A percentile compares a stretch with the other conserved stretches of the same genome.
Evolutionary conservation across 2,329 filamentous ascomycete genomes (phyloP).

Genomic region (Rhinocladiella mackenziei): DNA sequence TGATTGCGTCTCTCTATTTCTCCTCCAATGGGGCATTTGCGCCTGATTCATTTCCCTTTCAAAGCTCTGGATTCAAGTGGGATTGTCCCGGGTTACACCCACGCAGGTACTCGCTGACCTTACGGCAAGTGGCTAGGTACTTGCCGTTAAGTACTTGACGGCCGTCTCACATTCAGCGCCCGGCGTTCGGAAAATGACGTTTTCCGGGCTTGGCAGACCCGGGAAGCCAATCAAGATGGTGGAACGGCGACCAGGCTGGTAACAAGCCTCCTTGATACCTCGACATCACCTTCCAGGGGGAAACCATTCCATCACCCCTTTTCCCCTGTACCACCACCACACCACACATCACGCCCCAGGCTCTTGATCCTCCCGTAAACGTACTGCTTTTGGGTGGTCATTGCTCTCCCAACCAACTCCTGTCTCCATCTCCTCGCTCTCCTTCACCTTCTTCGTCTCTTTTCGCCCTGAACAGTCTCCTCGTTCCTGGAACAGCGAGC

Average conservation of each 20-base stretch:
- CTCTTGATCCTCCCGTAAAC: no score
- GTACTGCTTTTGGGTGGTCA: not conserved
- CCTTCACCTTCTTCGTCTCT: not conserved
- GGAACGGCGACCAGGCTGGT: not conserved
- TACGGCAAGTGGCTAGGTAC: not conserved
- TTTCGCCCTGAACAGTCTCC: not conserved
- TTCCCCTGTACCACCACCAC: not conserved
- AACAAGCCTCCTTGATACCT: not conserved
- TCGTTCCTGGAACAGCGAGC: no score
- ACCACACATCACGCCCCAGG: not conserved
- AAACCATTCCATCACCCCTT: not conserved
- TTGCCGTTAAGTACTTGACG: not conserved
- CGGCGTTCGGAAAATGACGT: conserved; percentile 7
- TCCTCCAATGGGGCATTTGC: no score
- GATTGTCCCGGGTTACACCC: no score
- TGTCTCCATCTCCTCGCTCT: not conserved
- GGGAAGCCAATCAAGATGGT: conserved; percentile 1
- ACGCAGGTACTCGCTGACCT: no score
- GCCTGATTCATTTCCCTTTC: no score
- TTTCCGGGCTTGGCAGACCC: not conserved
- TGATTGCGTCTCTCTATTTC: no score
- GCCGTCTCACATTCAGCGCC: conserved; percentile 11
- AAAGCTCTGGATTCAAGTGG: no score
- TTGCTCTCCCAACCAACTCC: not conserved
- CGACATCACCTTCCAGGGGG: no score